Evolutionary conservation across 2,329 filamentous ascomycete species (phyloP), one percentile per base, ranked within the genome.

Genomic region (Venturia nashicola): DNA sequence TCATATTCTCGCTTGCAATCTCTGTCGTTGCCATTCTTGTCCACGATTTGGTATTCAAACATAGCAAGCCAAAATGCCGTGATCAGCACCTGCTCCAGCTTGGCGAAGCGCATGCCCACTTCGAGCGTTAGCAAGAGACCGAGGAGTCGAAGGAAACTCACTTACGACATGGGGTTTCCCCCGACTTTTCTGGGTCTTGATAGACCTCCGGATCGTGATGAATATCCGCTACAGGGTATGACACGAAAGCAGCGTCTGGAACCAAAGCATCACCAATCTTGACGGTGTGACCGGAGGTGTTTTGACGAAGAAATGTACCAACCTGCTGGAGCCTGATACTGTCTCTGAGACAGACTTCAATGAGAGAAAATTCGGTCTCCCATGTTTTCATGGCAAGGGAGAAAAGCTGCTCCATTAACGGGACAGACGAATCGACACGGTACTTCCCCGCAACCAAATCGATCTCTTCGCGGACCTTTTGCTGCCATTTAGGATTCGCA

Each of bases 281-380:
- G 5, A 85, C 71, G 43, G 78, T 74, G 27, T 71, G 72, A n/a
- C 76, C 76, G 42, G 75, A 77, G 9, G 74, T 72, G 68, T 85
- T 86, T 69, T 78, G 79, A 8, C 83, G 76, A 68, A 85, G 80
- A 0, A 76, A 74, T 0, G 76, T 74, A 6, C 82, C 82, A 0
- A 76, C 70, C 8, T 78, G 67, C 40, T 78, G 77, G 27, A 85
- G 67, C 3, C 83, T 77, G 65, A 86, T 83, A 18, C 76, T 77
- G 66, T 86, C 83, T 46, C 77, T 76, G 42, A 85, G 72, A 59
- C 78, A 81, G 32, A 82, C 64, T 64, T 83, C 79, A 40, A 84
- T 73, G 7, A 77, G 65, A 0, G 82, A 80, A 65, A 86, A 84
- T 20, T 82, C 79, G 12, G 70, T 62, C 69, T 85, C 82, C 82